Evolutionary conservation across 148 eudicot genomes (phyloP), one percentile per base, ranked within the genome.

Genomic region (Rhododendron henanense): DNA sequence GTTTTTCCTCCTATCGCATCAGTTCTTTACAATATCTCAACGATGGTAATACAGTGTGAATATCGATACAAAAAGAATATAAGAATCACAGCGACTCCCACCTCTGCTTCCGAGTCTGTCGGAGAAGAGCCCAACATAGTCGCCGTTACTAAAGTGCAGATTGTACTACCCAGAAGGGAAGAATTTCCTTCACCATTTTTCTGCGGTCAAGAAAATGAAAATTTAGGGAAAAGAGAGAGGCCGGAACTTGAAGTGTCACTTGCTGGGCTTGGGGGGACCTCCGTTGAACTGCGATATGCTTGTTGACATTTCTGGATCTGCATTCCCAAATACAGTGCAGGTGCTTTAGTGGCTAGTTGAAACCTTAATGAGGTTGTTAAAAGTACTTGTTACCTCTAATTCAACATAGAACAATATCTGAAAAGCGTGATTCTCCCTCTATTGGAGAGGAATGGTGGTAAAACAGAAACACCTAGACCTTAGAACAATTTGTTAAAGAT

Each of bases 251-350:
- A 37, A 69, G 88, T 65, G 57, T 94, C 98, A 74, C 87, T 91
- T 85, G 92, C 90, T 9, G 97, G 89, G 91, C 90, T 89, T 48
- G 95, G 90, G 57, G 91, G 90, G 84, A 86, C 95, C 33, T 93
- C 95, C 2, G 86, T 79, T 28, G 91, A 85, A 79, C 88, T 87
- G 25, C 91, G 93, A 87, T 93, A 94, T 14, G 95, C 94, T 89
- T 92, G 96, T 84, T 97, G 99, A 90, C 99, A 97, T 91, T 97
- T 97, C 55, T 91, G 96, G 80, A 94, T 78, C 99, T 97, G 91
- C 87, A 86, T 13, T 84, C 84, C 78, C 47, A 84, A 23, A 16
- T 59, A n/a, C 15, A 84, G 35, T 79, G 48, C 71, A 81, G 74
- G 35, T 33, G 63, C 28, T 74, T 84, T 69, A 84, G 78, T 50